phyloP scores from a whole-genome alignment of 129 eudicot genomes.

The Deinandra increscens region DNA sequence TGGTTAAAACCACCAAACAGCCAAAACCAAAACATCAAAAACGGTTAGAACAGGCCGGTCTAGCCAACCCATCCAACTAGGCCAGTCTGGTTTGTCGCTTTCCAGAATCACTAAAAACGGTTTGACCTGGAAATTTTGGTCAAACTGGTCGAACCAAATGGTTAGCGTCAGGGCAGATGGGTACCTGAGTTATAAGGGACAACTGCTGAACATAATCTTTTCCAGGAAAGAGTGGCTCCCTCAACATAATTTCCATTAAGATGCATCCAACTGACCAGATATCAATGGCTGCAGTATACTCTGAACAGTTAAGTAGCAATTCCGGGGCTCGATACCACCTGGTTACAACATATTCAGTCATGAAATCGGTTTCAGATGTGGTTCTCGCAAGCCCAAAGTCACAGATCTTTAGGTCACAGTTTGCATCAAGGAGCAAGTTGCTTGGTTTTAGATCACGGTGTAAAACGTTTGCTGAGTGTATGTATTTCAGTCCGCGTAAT shows the following conservation, averaged over 20 bases:
- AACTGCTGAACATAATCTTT: constrained; percentile 88
- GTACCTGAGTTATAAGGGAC: constrained; percentile 81
- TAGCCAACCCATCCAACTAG: too few relatives aligned
- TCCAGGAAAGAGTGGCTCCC: constrained; percentile 91
- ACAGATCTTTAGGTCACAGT: constrained; percentile 91
- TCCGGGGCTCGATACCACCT: constrained; percentile 98
- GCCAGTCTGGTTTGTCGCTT: not conserved
- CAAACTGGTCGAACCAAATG: too few relatives aligned
- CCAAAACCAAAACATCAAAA: not conserved
- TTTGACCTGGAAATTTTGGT: not conserved
- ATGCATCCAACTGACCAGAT: constrained; percentile 98
- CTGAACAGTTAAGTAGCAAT: constrained; percentile 78
- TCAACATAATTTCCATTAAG: constrained; percentile 76
- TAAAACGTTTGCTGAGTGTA: constrained; percentile 85
- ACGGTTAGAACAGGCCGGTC: not conserved
- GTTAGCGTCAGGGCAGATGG: not conserved
- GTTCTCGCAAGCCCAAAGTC: constrained; percentile 98
- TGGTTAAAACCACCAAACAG: not conserved
- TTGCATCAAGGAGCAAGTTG: constrained; percentile 82
- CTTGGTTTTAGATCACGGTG: constrained; percentile 94
- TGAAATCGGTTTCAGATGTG: constrained; percentile 78
- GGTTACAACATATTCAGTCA: constrained; percentile 95
- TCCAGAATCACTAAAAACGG: not conserved
- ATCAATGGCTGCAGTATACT: constrained; percentile 92
- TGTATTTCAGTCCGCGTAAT: constrained; percentile 74